Conservation (phyloP, 2,329 filamentous ascomycete genomes). For the Neopestalotiopsis sp. region DNA sequence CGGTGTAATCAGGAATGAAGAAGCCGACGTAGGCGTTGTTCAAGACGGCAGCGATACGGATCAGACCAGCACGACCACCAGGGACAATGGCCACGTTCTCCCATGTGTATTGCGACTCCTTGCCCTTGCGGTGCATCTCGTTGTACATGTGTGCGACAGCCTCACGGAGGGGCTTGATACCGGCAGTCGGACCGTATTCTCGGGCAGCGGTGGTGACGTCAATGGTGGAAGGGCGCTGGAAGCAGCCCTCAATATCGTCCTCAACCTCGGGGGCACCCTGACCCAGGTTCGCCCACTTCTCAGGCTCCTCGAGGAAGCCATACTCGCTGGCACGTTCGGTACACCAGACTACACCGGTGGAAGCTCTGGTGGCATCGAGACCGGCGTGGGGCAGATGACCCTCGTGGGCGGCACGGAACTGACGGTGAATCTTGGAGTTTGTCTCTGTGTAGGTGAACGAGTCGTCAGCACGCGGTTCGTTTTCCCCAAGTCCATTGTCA, state of each 20-base stretch:
- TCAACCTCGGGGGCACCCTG: constrained; percentile 95
- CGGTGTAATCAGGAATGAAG: constrained; percentile 94
- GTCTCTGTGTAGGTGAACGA: constrained; percentile 60
- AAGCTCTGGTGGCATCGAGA: constrained; percentile 84
- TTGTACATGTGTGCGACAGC: constrained; percentile 95
- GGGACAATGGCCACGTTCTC: constrained; percentile 98
- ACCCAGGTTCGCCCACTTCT: constrained; percentile 89
- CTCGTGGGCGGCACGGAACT: constrained; percentile 89
- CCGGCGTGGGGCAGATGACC: constrained; percentile 91
- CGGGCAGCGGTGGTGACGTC: constrained; percentile 78
- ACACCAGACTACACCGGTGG: constrained; percentile 94
- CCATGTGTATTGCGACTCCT: constrained; percentile 90
- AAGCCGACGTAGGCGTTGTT: constrained; percentile 93
- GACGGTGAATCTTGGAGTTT: constrained; percentile 82
- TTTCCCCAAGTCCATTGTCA: constrained; percentile 4
- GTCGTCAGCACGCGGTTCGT: constrained; percentile 21
- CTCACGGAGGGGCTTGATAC: constrained; percentile 87
- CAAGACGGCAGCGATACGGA: constrained; percentile 91
- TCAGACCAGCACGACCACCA: constrained; percentile 88
- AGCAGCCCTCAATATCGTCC: constrained; percentile 89
- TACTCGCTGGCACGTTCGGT: constrained; percentile 87
- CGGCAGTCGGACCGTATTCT: constrained; percentile 93
- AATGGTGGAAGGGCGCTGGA: constrained; percentile 78
- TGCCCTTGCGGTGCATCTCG: constrained; percentile 85
- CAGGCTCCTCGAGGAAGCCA: constrained; percentile 83